Base-by-base conservation (phyloP, 768 basidiomycete genomes). In the Mycena filopes region DNA sequence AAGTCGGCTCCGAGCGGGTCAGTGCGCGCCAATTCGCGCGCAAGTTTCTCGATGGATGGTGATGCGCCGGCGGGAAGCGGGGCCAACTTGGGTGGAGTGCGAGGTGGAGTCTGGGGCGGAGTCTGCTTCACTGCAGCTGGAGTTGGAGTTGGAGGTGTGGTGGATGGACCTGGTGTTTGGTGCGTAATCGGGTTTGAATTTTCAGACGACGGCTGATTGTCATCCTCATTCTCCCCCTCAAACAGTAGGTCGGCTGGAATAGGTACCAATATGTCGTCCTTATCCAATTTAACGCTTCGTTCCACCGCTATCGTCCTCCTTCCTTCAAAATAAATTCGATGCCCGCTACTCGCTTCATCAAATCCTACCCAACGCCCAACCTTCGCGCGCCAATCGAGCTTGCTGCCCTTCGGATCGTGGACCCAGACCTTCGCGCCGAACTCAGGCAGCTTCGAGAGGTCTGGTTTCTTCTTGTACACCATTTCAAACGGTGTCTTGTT, bases 351-450 rank as follows among this genome's bases (percentile, higher is more conserved):
- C 25, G 77, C 65, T 2, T 72, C 56, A 63, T 80, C 76, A 68
- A 75, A 78, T 0, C 81, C 79, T 13, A 82, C 66, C 76, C 77
- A 83, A 12, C 64, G 62, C 1, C 78, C 78, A 25, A 75, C 68
- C 5, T 69, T 45, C 7, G 69, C 70, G 16, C 67, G 41, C 20
- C 69, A 59, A 6, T 74, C 76, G 0, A 81, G 65, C 60, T 81
- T 80, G 23, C 54, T 58, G 11, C 53, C 68, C 9, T 54, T 59
- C 1, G 33, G 40, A 41, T 70, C 64, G 8, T 76, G 71, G 0
- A 79, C 73, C 65, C 62, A 77, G 4, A 69, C 65, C 13, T 49
- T 55, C 9, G 63, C 59, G 6, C 77, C 75, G 67, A 71, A 78
- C 8, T 67, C 60, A 0, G 42, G 72, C 11, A 78, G 23, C 1